phyloP scores from a whole-genome alignment of 805 yeast genomes.

The Ogataea nonfermentans region DNA sequence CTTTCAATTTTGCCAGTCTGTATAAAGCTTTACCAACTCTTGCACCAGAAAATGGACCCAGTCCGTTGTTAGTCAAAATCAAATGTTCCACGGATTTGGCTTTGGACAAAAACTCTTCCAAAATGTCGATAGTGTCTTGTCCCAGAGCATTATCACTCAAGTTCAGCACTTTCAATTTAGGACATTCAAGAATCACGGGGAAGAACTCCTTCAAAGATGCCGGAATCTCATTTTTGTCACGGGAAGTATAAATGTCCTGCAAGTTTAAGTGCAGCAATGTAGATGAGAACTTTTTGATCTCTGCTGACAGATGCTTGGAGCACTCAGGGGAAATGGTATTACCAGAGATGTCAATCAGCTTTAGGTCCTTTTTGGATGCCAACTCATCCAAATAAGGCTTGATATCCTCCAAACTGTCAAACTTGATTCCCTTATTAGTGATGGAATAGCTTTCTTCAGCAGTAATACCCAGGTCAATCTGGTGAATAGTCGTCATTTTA shows the following conservation, averaged over 20 bases:
- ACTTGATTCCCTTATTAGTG: slow-evolving; percentile 72
- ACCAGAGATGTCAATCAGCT: slow-evolving; percentile 79
- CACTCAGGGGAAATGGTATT: slow-evolving; percentile 94
- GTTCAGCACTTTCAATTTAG: slow-evolving; percentile 69
- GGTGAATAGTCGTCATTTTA: slow-evolving; percentile 36
- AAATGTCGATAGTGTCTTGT: slow-evolving; percentile 86
- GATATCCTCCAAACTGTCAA: slow-evolving; percentile 71
- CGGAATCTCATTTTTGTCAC: slow-evolving; percentile 94
- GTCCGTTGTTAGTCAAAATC: slow-evolving; percentile 89
- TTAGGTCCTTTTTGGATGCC: slow-evolving; percentile 34
- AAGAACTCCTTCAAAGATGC: slow-evolving; percentile 69
- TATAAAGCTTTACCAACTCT: slow-evolving; percentile 86
- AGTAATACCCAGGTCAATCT: slow-evolving; percentile 39
- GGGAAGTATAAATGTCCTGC: slow-evolving; percentile 92
- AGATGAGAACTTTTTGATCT: slow-evolving; percentile 41
- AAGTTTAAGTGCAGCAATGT: slow-evolving; percentile 70
- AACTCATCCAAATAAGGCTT: slow-evolving; percentile 66
- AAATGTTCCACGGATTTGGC: slow-evolving; percentile 83
- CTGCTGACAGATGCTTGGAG: slow-evolving; percentile 64
- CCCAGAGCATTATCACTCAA: slow-evolving; percentile 97
- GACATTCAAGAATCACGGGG: slow-evolving; percentile 68
- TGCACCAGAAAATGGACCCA: slow-evolving; percentile 98
- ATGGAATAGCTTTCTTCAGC: slow-evolving; percentile 55
- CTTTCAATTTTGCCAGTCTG: slow-evolving; percentile 59
- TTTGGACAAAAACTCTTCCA: slow-evolving; percentile 72